These are phyloP conservation scores for Aureobasidium sp. DNA, from an alignment of 2,329 filamentous ascomycete genomes.

Conservation along the genomic window DNA sequence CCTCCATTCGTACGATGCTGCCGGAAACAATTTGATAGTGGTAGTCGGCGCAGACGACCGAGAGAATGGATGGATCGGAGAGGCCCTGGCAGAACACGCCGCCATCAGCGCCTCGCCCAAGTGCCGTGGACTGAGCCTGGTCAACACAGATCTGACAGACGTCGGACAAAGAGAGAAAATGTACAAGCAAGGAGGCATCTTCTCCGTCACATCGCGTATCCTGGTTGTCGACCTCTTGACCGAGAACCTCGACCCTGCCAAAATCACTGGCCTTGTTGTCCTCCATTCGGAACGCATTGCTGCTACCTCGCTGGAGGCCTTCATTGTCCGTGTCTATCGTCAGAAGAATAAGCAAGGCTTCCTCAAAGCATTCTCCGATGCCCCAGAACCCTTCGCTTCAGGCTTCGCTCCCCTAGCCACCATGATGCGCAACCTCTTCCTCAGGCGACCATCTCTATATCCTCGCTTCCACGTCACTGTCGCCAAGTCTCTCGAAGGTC, in stretches of 20 bases:
- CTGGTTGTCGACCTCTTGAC: constrained; percentile 88
- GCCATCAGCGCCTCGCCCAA: constrained; percentile 76
- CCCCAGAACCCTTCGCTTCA: constrained; percentile 78
- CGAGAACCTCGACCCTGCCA: constrained; percentile 69
- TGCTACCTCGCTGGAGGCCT: constrained; percentile 85
- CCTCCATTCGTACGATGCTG: constrained; percentile 91
- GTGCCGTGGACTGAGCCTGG: constrained; percentile 76
- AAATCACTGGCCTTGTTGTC: constrained; percentile 76
- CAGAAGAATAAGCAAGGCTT: constrained; percentile 93
- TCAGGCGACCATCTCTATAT: constrained; percentile 83
- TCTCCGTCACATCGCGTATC: constrained; percentile 93
- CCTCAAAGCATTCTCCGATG: constrained; percentile 91
- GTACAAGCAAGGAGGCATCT: constrained; percentile 81
- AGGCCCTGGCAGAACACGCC: constrained; percentile 90
- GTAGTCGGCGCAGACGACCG: constrained; percentile 83
- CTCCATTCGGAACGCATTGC: constrained; percentile 81
- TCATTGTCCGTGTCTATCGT: constrained; percentile 86
- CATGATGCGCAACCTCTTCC: constrained; percentile 87
- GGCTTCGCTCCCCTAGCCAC: constrained; percentile 82
- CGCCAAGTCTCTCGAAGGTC: constrained; percentile 79
- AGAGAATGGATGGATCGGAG: constrained; percentile 95
- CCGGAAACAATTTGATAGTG: constrained; percentile 85
- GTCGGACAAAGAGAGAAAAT: constrained; percentile 83
- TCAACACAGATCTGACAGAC: constrained; percentile 90
- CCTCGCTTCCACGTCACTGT: constrained; percentile 89